Conservation (phyloP, 1,284 basidiomycete species). For the Retiboletus fuscus region DNA sequence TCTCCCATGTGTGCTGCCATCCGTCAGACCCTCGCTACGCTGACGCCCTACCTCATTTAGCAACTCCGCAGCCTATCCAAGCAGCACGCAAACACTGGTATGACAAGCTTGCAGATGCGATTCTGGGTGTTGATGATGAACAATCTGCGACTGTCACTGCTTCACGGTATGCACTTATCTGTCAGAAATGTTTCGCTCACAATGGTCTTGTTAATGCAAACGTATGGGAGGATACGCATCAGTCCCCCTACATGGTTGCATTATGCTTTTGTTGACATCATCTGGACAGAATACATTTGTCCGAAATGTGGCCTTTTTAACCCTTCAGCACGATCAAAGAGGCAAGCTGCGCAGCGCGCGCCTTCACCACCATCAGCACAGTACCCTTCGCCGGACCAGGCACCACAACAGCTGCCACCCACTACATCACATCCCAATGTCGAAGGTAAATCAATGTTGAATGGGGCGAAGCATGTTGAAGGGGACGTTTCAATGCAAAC, state of each 20-base stretch:
- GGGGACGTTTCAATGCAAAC: constrained; percentile 24
- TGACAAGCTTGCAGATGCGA: constrained; percentile 87
- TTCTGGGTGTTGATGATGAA: constrained; percentile 85
- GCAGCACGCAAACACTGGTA: constrained; percentile 86
- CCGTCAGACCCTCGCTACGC: background rate
- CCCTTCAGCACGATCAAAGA: constrained; percentile 61
- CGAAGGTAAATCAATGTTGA: constrained; percentile 17
- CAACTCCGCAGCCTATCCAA: constrained; percentile 57
- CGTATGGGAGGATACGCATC: constrained; percentile 91
- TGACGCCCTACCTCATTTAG: constrained; percentile 39
- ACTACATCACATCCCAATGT: background rate
- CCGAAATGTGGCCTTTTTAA: constrained; percentile 83
- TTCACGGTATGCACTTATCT: constrained; percentile 92
- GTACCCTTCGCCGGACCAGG: constrained; percentile 25
- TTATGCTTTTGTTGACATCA: constrained; percentile 12
- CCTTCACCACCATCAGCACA: constrained; percentile 44
- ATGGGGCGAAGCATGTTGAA: constrained; percentile 8
- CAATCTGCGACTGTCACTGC: constrained; percentile 59
- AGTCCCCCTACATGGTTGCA: constrained; percentile 52
- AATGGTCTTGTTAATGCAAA: constrained; percentile 94
- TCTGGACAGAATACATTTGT: constrained; percentile 74
- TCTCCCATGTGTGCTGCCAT: constrained; percentile 54
- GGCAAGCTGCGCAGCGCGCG: constrained; percentile 37
- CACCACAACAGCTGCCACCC: constrained; percentile 20
- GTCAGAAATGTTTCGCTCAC: constrained; percentile 91